A percentile compares a stretch with the other conserved stretches of the same genome.
Evolutionary conservation across 352 stramenopile species (phyloP).

Genomic region (Pythium folliculosum): DNA sequence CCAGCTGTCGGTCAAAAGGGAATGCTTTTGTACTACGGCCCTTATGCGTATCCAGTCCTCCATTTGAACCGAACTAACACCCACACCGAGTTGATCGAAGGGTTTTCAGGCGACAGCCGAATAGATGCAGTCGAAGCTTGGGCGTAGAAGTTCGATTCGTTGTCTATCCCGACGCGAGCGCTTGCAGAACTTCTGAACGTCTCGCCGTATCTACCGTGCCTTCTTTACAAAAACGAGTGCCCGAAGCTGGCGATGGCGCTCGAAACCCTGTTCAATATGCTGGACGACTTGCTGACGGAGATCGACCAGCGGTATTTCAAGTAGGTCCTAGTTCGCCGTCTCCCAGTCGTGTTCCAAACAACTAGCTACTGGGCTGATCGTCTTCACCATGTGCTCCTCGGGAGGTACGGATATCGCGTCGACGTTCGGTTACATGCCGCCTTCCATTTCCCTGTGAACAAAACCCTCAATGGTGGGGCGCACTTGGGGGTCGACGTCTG

Average conservation of each 20-base stretch:
- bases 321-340: neutral
- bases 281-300: slow-evolving; percentile 17
- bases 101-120: neutral
- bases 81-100: neutral
- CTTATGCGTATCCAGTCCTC: slow-evolving; percentile 16
- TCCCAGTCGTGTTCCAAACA: slow-evolving; percentile 10
- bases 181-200: slow-evolving; percentile 18
- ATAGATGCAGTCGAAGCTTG: slow-evolving; percentile 10
- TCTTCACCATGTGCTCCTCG: slow-evolving; percentile 22
- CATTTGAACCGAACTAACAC: slow-evolving; percentile 5
- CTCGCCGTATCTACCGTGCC: slow-evolving; percentile 16
- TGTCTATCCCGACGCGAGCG: slow-evolving; percentile 20
- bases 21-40: slow-evolving; percentile 17
- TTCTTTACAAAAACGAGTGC: slow-evolving; percentile 19
- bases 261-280: slow-evolving; percentile 23
- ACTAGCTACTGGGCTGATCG: slow-evolving; percentile 25
- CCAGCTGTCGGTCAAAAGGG: neutral
- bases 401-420: neutral
- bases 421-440: slow-evolving; percentile 7
- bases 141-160: slow-evolving; percentile 27
- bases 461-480: neutral
- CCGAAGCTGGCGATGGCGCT: neutral
- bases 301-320: slow-evolving; percentile 9
- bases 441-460: slow-evolving; percentile 3
- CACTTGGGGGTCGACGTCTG: neutral